A percentile compares a stretch with the other conserved stretches of the same genome.
phyloP scores from a whole-genome alignment of 2,329 filamentous ascomycete species.

The Arthrobotrys conoides region DNA sequence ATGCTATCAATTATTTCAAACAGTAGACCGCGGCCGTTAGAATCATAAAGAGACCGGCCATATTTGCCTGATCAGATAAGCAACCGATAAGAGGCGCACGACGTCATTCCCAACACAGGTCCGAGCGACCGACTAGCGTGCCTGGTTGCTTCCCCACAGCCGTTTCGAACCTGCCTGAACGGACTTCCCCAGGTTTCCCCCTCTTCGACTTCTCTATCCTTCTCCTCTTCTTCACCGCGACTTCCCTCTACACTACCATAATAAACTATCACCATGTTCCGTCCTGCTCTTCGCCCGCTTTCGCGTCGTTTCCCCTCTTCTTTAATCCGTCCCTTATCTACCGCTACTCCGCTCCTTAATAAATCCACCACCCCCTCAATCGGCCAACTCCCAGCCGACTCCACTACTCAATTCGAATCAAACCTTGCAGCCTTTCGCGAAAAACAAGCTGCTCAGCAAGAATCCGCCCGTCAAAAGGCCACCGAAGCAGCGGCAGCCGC shows the following conservation, averaged over 20 bases:
- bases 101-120: slow-evolving; percentile 13
- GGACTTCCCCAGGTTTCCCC: slow-evolving; percentile 62
- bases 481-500: slow-evolving; percentile 74
- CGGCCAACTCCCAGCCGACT: slow-evolving; percentile 83
- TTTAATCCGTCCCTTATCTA: slow-evolving; percentile 58
- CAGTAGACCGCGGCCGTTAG: no score
- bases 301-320: slow-evolving; percentile 40
- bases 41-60: no score
- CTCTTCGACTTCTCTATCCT: slow-evolving; percentile 29
- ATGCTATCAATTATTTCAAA: no score
- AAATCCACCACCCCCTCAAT: slow-evolving; percentile 80
- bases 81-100: slow-evolving; percentile 1
- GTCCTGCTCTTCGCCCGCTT: slow-evolving; percentile 53
- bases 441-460: slow-evolving; percentile 74
- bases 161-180: background rate
- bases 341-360: slow-evolving; percentile 52
- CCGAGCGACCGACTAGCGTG: slow-evolving; percentile 2
- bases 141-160: background rate
- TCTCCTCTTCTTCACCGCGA: slow-evolving; percentile 2
- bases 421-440: slow-evolving; percentile 91
- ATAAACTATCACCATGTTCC: slow-evolving; percentile 38
- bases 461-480: slow-evolving; percentile 80
- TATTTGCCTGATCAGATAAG: background rate
- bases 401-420: slow-evolving; percentile 81
- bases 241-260: background rate